Base-by-base conservation (phyloP, 1,139 yeast species). In the Pichia sp. region DNA sequence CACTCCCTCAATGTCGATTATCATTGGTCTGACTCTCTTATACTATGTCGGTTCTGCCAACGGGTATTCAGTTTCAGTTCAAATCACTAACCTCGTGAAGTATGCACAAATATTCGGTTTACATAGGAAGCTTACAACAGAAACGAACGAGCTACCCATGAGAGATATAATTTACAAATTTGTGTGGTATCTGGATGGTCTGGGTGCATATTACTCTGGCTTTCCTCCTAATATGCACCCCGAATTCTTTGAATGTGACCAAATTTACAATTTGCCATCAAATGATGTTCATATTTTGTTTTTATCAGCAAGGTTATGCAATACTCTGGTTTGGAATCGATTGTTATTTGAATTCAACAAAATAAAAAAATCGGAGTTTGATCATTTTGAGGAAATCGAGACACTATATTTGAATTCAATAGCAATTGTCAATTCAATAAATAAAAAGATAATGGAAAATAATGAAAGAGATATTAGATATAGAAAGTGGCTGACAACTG, bases 31-130 rank as follows among this genome's bases (percentile, higher is more conserved):
- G n/a, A 48, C 62, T 2, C 41, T 60, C 12, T 50, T 59, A 1
- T 60, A 58, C 36, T 60, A 58, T 47, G 52, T 60, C 9, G 61
- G 61, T 6, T 57, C 62, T 1, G 39, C 55, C 36, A 60, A 60
- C 41, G 60, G 63, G 18, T 53, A 45, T 34, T 19, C 47, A 5
- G 46, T 49, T 1, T 28, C 50, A 4, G 39, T 46, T 12, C 54
- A 52, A 44, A 47, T 55, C 46, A 52, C 54, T 28, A 47, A 21
- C 9, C 37, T 50, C 25, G 54, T 48, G 39, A 60, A 54, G 47
- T 47, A 43, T 28, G 50, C 59, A 4, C 62, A 60, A 42, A 46
- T 54, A 10, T 58, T 55, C 30, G 62, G 61, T 1, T 47, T 60
- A 19, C 62, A 60, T 37, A 49, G 62, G 25, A 55, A 51, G 22